Evolutionary conservation across 257 asterid species (phyloP).

Genomic region (Avicennia marina): DNA sequence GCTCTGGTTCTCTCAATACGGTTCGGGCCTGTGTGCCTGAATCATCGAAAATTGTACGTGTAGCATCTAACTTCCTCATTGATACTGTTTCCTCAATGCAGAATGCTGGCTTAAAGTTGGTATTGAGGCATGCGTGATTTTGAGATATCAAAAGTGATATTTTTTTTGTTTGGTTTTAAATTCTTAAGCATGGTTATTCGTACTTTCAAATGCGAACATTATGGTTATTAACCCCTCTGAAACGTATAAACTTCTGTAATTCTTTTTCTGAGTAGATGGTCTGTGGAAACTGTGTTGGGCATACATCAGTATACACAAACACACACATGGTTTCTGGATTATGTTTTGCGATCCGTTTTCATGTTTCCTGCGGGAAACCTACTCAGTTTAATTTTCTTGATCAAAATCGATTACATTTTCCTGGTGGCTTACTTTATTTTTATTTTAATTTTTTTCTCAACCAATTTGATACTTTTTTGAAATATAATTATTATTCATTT

Average conservation of each 20-base stretch:
- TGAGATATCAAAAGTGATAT: neutral
- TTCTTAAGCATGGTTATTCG: too few relatives aligned
- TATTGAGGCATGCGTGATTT: neutral
- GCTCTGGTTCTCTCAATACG: constrained; percentile 10
- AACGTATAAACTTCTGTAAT: too few relatives aligned
- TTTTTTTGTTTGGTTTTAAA: too few relatives aligned
- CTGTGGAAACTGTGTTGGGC: too few relatives aligned
- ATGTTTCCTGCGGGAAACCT: neutral
- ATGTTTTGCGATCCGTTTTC: neutral
- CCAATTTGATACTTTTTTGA: too few relatives aligned
- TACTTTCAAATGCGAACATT: too few relatives aligned
- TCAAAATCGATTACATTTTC: neutral
- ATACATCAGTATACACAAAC: too few relatives aligned
- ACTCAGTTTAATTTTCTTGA: constrained; percentile 14
- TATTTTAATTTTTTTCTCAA: neutral
- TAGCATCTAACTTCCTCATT: neutral
- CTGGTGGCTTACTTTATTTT: neutral
- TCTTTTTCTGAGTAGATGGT: too few relatives aligned
- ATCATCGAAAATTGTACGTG: constrained; percentile 59
- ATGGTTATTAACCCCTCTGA: too few relatives aligned
- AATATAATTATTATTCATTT: too few relatives aligned
- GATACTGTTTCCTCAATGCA: neutral
- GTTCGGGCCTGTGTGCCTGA: constrained; percentile 38
- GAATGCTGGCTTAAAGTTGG: neutral
- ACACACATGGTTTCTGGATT: neutral